A percentile compares a stretch with the other conserved stretches of the same genome.
These are phyloP conservation scores for Fusarium mangiferae DNA, from an alignment of 2,329 filamentous ascomycete genomes.

Conservation along the genomic window DNA sequence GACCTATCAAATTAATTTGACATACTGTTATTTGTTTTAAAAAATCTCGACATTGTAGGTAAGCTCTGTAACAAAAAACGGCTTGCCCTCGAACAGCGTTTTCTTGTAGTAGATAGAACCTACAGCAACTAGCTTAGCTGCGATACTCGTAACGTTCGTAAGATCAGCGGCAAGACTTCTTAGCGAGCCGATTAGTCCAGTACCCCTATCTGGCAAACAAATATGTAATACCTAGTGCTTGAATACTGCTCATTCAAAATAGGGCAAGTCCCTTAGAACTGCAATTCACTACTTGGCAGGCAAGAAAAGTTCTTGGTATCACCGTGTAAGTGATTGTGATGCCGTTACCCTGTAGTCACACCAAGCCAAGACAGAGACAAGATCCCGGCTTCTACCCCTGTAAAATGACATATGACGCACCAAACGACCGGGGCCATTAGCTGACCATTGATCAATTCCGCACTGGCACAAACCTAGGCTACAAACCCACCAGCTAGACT, in stretches of 20 bases:
- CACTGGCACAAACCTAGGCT: constrained; percentile 10
- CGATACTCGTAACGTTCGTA: rapidly evolving
- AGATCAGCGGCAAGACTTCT: no score
- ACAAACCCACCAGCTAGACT: constrained; percentile 5
- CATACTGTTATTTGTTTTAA: rapidly evolving
- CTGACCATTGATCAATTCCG: constrained; percentile 21
- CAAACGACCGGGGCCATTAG: constrained; percentile 11
- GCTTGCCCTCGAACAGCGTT: rapidly evolving
- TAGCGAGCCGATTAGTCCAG: background rate
- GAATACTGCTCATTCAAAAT: no score
- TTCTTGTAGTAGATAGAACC: rapidly evolving
- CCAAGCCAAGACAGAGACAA: background rate
- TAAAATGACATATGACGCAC: constrained; percentile 16
- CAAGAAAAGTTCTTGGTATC: no score
- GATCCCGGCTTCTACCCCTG: constrained; percentile 10
- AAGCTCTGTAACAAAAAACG: rapidly evolving
- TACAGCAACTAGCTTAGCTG: no score
- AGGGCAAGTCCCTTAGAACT: background rate
- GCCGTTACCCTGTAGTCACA: constrained; percentile 6
- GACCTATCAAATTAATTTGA: background rate
- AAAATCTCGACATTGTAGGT: no score
- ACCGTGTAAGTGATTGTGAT: background rate
- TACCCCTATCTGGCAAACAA: background rate
- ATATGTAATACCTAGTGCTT: no score
- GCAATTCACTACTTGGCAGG: background rate